Percentiles rank a stretch among this genome's conserved stretches.
These are phyloP conservation scores for Paecilomyces niveus DNA, from an alignment of 2,329 filamentous ascomycete genomes.

Conservation along the genomic window DNA sequence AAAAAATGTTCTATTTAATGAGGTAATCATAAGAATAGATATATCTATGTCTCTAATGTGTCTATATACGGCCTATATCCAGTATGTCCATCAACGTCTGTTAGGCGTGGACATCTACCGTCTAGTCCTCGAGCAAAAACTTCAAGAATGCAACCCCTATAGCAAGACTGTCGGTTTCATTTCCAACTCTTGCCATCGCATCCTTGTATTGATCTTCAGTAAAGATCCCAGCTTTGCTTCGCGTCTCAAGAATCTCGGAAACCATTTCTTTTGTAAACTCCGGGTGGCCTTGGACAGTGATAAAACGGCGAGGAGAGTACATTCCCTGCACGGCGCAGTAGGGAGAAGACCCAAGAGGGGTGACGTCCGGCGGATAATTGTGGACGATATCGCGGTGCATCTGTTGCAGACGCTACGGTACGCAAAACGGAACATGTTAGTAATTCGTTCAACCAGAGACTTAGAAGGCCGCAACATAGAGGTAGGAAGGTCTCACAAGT, in stretches of 20 bases:
- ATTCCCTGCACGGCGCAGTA: conserved; percentile 73
- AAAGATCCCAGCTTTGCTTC: conserved; percentile 63
- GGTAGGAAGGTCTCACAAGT: conserved; percentile 38
- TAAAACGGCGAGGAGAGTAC: conserved; percentile 58
- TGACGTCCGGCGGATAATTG: conserved; percentile 54
- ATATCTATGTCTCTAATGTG: not conserved
- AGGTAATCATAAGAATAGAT: not conserved
- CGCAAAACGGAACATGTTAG: conserved; percentile 1
- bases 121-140: conserved; percentile 57
- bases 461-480: not conserved
- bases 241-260: conserved; percentile 54
- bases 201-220: conserved; percentile 61
- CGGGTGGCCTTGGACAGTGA: conserved; percentile 80
- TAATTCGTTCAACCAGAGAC: conserved; percentile 1
- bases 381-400: conserved; percentile 79
- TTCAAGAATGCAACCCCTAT: conserved; percentile 68
- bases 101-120: not conserved
- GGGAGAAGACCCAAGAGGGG: conserved; percentile 57
- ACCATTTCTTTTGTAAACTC: conserved; percentile 67
- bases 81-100: not conserved
- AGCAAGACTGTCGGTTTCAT: conserved; percentile 70
- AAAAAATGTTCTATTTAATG: not conserved
- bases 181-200: conserved; percentile 57
- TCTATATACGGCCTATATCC: conserved; percentile 2
- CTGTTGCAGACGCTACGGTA: conserved; percentile 55